These are phyloP conservation scores for Acacia acuminata DNA, from an alignment of 306 rosid genomes.

Conservation along the genomic window DNA sequence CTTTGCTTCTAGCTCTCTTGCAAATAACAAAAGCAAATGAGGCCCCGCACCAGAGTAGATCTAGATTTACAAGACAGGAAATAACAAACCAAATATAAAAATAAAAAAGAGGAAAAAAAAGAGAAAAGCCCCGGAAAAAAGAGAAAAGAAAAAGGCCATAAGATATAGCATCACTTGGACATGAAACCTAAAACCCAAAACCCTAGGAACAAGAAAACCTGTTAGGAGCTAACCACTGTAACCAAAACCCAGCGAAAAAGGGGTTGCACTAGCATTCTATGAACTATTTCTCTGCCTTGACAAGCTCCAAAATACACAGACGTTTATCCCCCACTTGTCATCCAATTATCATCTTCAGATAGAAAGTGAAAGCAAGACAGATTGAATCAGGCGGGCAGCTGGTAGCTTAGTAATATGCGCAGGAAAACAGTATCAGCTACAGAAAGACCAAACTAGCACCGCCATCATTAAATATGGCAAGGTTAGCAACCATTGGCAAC, in stretches of 20 bases:
- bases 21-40: conserved; percentile 53
- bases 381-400: conserved; percentile 46
- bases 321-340: conserved; percentile 41
- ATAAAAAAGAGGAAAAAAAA: neutral
- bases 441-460: conserved; percentile 45
- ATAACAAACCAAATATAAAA: conserved; percentile 40
- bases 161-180: conserved; percentile 16
- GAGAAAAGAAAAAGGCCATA: neutral
- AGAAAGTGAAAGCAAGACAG: conserved; percentile 45
- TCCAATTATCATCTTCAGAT: conserved; percentile 36
- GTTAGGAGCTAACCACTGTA: conserved; percentile 72
- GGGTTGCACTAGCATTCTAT: conserved; percentile 45
- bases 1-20: conserved; percentile 78
- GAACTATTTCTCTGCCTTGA: conserved; percentile 44
- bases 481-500: conserved; percentile 73
- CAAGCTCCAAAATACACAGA: conserved; percentile 45
- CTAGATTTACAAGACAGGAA: conserved; percentile 85
- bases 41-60: conserved; percentile 55
- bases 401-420: conserved; percentile 30
- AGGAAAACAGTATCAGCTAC: conserved; percentile 35
- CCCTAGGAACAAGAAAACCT: conserved; percentile 64
- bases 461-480: conserved; percentile 39
- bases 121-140: conserved; percentile 15
- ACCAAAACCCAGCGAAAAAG: conserved; percentile 48
- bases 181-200: conserved; percentile 34